A percentile compares a stretch with the other conserved stretches of the same genome.
Conservation (phyloP, 2,329 filamentous ascomycete species). For the Cladosporium velox region DNA sequence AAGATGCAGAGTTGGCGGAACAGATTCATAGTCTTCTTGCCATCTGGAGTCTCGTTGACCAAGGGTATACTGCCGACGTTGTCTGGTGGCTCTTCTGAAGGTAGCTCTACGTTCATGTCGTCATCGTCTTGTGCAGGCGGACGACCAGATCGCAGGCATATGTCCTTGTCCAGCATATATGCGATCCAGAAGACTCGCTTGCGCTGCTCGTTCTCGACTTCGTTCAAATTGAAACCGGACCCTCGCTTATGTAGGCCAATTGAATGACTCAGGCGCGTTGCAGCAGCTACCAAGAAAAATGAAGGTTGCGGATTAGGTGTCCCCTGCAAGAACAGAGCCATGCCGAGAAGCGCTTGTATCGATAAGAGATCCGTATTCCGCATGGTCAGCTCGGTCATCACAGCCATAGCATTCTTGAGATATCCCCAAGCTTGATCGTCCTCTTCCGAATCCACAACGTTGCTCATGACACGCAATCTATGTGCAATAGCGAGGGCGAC, state of each 20-base stretch:
- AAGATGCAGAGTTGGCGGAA: conserved; percentile 94
- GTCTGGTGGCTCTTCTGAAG: conserved; percentile 84
- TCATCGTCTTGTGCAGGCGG: conserved; percentile 74
- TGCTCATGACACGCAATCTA: conserved; percentile 90
- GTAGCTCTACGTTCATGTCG: conserved; percentile 94
- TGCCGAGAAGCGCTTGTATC: conserved; percentile 89
- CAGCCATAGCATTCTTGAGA: conserved; percentile 93
- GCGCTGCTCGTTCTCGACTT: conserved; percentile 89
- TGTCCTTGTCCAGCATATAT: conserved; percentile 73
- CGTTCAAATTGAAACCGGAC: conserved; percentile 88
- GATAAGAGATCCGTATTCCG: conserved; percentile 93
- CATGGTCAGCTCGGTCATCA: conserved; percentile 90
- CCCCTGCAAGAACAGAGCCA: conserved; percentile 91
- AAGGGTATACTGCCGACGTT: conserved; percentile 94
- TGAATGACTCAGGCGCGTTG: conserved; percentile 86
- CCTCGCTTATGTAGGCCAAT: conserved; percentile 95
- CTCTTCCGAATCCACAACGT: conserved; percentile 84
- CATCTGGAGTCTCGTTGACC: conserved; percentile 58
- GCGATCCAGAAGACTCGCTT: conserved; percentile 78
- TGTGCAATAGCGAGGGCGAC: conserved; percentile 92
- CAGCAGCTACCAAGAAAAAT: conserved; percentile 86
- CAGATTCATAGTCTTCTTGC: conserved; percentile 89
- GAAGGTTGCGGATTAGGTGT: conserved; percentile 95
- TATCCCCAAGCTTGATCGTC: conserved; percentile 95
- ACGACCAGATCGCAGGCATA: conserved; percentile 70